These are phyloP conservation scores for Alternaria sp. DNA, from an alignment of 2,329 filamentous ascomycete genomes.

Conservation along the genomic window DNA sequence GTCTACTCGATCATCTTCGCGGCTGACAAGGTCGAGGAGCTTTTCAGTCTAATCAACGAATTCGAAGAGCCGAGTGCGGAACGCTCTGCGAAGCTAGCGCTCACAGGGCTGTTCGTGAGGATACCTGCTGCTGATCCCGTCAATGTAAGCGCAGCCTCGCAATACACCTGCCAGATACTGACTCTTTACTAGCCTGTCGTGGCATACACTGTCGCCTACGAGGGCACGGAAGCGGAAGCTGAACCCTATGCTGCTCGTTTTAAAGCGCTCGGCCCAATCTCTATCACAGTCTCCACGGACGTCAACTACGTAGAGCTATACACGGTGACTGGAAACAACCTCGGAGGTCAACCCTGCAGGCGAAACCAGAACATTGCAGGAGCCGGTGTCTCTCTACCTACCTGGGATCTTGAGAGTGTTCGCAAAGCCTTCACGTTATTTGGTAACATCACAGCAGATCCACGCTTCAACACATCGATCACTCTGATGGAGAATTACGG, in stretches of 20 bases:
- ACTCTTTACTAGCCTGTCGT: slow-evolving; percentile 15
- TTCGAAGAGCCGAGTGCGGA: slow-evolving; percentile 3
- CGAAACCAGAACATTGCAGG: slow-evolving; percentile 19
- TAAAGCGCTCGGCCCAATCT: slow-evolving; percentile 18
- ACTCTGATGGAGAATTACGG: slow-evolving; percentile 30
- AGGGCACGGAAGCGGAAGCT: slow-evolving; percentile 21
- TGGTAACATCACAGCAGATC: slow-evolving; percentile 21
- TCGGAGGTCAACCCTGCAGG: slow-evolving; percentile 16
- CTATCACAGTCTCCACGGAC: slow-evolving; percentile 4
- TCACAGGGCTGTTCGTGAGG: slow-evolving; percentile 15
- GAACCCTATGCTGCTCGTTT: slow-evolving; percentile 22
- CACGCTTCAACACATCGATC: slow-evolving; percentile 23
- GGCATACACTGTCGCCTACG: slow-evolving; percentile 23
- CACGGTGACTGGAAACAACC: slow-evolving; percentile 20
- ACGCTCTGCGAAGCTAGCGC: slow-evolving; percentile 13
- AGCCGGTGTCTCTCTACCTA: slow-evolving; percentile 21
- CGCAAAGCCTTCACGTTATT: slow-evolving; percentile 26
- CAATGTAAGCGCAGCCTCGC: slow-evolving; percentile 12
- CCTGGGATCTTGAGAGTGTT: slow-evolving; percentile 20
- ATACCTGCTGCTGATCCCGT: slow-evolving; percentile 18
- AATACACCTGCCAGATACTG: not conserved
- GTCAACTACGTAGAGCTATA: slow-evolving; percentile 25
- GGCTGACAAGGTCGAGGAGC: slow-evolving; percentile 33
- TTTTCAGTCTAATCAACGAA: slow-evolving; percentile 42
- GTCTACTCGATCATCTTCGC: slow-evolving; percentile 20